Evolutionary conservation across 2,329 filamentous ascomycete genomes (phyloP), one percentile per base, ranked within the genome.

Genomic region (Aureobasidium sp.): DNA sequence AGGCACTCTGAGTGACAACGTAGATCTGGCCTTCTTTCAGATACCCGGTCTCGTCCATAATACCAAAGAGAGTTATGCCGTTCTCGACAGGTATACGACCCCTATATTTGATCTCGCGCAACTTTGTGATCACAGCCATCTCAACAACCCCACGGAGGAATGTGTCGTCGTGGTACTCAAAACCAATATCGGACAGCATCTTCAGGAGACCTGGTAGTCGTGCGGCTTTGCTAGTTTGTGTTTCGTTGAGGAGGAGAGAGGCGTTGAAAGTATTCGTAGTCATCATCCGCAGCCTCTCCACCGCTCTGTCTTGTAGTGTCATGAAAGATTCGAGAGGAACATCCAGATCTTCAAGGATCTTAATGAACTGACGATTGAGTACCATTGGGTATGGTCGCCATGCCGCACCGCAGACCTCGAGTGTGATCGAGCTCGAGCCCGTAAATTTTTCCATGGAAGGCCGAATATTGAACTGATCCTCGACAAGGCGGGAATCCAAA

Each of bases 341-440:
- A 0, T 81, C 80, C 71, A 93, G 85, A 66, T 95, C 91, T 69
- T 96, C 91, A 0, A 96, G 72, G 5, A 95, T 91, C 70, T 95
- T 95, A 74, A 95, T 91, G 64, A 92, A 79, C 66, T 90, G 89
- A 0, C 88, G 85, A 68, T 95, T 95, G 1, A 95, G 79, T n/a
- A 86, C 83, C 66, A 92, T 78, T 0, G 83, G 83, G 6, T 93
- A 79, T 0, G 89, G 86, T 55, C 80, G 84, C 41, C 83, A 84
- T 0, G 85, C 86, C 45, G 84, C 80, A 50, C 87, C 88, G 68
- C 88, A 92, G 48, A 91, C 89, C 63, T 88, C 89, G 1, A 93
- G 77, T 10, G 41, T 45, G 55, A 87, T 81, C 2, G 70, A 75
- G 41, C 83, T 78, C 0, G 75, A 68, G 58, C 84, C 86, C 1